Conservation (phyloP, 768 basidiomycete species). For the Rhodosporidiobolus odoratus region DNA sequence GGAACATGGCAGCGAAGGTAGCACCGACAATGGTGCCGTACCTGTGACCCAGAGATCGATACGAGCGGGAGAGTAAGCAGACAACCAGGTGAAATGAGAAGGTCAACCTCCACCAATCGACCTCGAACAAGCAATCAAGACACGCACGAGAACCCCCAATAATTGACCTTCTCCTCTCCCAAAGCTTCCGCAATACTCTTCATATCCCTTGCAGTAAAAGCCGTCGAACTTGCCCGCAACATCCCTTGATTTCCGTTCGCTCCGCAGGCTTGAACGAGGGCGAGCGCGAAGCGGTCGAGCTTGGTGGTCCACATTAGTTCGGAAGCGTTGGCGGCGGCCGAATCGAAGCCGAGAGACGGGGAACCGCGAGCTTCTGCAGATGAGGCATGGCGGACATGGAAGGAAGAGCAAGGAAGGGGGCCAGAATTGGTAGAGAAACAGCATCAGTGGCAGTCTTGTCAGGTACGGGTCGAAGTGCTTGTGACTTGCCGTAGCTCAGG, state of each 20-base stretch:
- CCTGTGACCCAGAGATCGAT: background rate
- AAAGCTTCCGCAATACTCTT: slow-evolving; percentile 32
- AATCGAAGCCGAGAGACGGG: background rate
- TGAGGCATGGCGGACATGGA: background rate
- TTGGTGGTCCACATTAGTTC: slow-evolving; percentile 10
- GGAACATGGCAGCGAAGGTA: slow-evolving; percentile 41
- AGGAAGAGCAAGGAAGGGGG: too few species aligned
- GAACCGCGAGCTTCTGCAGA: slow-evolving; percentile 10
- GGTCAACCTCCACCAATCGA: too few species aligned
- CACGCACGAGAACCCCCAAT: slow-evolving; percentile 40
- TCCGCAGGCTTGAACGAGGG: slow-evolving; percentile 22
- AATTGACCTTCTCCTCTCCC: slow-evolving; percentile 37
- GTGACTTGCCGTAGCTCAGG: slow-evolving; percentile 11
- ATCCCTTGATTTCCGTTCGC: slow-evolving; percentile 20
- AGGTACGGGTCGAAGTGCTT: background rate
- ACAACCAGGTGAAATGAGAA: too few species aligned
- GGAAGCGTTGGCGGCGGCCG: background rate
- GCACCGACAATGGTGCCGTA: slow-evolving; percentile 41
- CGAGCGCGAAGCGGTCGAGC: slow-evolving; percentile 1
- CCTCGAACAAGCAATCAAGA: background rate
- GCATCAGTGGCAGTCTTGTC: too few species aligned
- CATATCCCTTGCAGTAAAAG: slow-evolving; percentile 39
- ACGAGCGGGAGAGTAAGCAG: background rate
- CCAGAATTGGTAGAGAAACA: too few species aligned
- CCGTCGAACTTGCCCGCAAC: slow-evolving; percentile 28